Evolutionary conservation across 2,329 filamentous ascomycete genomes (phyloP), one percentile per base, ranked within the genome.

Genomic region (Talaromyces sp.): DNA sequence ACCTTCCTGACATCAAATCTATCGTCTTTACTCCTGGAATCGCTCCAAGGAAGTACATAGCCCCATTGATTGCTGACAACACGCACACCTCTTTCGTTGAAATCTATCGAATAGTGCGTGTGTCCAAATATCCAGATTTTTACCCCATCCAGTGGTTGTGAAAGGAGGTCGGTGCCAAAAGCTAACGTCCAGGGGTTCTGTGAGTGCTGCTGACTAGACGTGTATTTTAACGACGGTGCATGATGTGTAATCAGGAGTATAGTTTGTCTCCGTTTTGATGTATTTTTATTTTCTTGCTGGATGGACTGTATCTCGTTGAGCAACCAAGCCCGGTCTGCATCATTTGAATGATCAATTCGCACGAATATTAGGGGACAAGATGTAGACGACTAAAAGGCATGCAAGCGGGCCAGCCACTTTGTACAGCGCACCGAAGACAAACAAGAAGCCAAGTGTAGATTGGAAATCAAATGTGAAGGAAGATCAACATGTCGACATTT

Each of bases 221-320:
- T 80, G 7, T 76, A 77, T 51, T 76, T 63, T 1, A 41, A 10
- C n/a, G 74, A 80, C 1, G 84, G 84, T 2, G 84, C 82, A 65
- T 87, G 84, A 58, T 86, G 83, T 0, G 83, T 86, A 0, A 81
- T 77, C 0, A 87, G 77, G 0, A 87, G 61, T 6, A 85, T 64
- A 3, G 41, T 46, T 41, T 35, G 35, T 26, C 31, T 61, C 6
- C 46, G 26, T 1, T 14, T 51, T 32, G 17, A 17, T 26, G 31
- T 5, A 24, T 13, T 35, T 7, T 55, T 43, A 41, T 58, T 58
- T 17, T 38, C 55, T 24, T 51, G 49, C 13, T 57, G 32, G 10
- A 58, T 61, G 2, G 55, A 54, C n/a, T 58, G 50, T n/a, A 58
- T 57, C 19, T 61, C 43, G 7, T 35, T 24, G 14, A 27, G 41